Evolutionary conservation across 768 basidiomycete genomes (phyloP).

Genomic region (Trametes sanguinea): DNA sequence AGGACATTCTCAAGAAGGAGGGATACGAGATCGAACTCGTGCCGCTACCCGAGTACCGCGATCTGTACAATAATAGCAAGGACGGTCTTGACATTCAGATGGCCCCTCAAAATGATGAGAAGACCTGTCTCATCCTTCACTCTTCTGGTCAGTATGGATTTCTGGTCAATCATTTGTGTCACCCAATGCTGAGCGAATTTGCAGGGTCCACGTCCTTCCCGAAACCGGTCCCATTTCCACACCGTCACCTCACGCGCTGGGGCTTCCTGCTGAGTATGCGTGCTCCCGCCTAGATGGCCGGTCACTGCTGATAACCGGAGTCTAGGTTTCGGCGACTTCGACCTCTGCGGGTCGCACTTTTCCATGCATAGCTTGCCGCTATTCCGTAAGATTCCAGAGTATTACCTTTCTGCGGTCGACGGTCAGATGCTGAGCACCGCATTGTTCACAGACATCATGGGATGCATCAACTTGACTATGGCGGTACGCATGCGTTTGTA

Average conservation of each 20-base stretch:
- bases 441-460: constrained; percentile 8
- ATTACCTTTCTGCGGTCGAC: not conserved
- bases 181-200: not conserved
- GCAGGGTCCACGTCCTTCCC: constrained; percentile 34
- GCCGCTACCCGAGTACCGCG: constrained; percentile 23
- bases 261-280: constrained; percentile 15
- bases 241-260: constrained; percentile 25
- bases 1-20: constrained; percentile 13
- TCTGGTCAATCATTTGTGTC: too few relatives aligned
- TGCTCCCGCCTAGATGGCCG: too few relatives aligned
- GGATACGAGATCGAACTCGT: constrained; percentile 8
- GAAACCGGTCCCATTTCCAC: constrained; percentile 28
- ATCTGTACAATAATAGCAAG: constrained; percentile 18
- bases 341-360: constrained; percentile 21
- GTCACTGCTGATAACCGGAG: not conserved
- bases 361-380: constrained; percentile 27
- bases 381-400: constrained; percentile 25
- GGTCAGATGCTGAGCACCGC: not conserved
- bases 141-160: constrained; percentile 19
- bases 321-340: constrained; percentile 19
- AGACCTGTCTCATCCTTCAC: constrained; percentile 13
- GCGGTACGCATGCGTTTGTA: not conserved
- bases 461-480: constrained; percentile 4
- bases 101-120: not conserved
- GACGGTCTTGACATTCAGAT: not conserved